A percentile compares a stretch with the other conserved stretches of the same genome.
Evolutionary conservation across 805 yeast genomes (phyloP).

Genomic region (Tetrapisispora pingtungensis): DNA sequence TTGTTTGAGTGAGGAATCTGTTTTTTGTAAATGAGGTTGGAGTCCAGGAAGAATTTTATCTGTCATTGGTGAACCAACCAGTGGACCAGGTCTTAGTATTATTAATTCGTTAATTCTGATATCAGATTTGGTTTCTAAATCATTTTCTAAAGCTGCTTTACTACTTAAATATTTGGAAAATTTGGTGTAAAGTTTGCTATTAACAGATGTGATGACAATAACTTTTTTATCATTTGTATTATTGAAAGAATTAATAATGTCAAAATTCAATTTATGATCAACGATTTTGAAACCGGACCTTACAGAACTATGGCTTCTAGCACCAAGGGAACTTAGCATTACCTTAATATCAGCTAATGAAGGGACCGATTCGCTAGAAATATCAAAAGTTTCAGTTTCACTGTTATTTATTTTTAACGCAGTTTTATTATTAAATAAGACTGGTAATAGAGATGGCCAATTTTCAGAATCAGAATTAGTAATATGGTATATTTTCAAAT

Average conservation of each 20-base stretch:
- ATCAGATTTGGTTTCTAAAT: slow-evolving; percentile 6
- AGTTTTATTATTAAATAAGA: slow-evolving; percentile 6
- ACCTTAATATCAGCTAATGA: slow-evolving; percentile 7
- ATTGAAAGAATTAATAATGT: slow-evolving; percentile 9
- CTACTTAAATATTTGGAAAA: slow-evolving; percentile 14
- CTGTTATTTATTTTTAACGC: neutral
- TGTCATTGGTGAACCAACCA: slow-evolving; percentile 18
- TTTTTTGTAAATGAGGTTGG: neutral
- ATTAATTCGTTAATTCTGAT: slow-evolving; percentile 8
- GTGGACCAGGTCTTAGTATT: slow-evolving; percentile 23
- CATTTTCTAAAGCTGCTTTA: slow-evolving; percentile 16
- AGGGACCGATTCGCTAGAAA: neutral
- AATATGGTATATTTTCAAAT: neutral
- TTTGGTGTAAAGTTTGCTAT: slow-evolving; percentile 11
- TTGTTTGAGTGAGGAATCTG: neutral
- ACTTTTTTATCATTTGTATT: slow-evolving; percentile 10
- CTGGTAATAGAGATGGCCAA: slow-evolving; percentile 6
- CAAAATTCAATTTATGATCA: slow-evolving; percentile 15
- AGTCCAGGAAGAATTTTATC: slow-evolving; percentile 8
- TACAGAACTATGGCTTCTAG: slow-evolving; percentile 7
- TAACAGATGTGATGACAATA: slow-evolving; percentile 18
- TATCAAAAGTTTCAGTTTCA: neutral
- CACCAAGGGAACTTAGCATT: slow-evolving; percentile 16
- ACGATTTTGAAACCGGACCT: slow-evolving; percentile 8
- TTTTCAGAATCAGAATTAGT: neutral